A percentile compares a stretch with the other conserved stretches of the same genome.
Evolutionary conservation across 805 yeast genomes (phyloP).

Genomic region (Candida orba): DNA sequence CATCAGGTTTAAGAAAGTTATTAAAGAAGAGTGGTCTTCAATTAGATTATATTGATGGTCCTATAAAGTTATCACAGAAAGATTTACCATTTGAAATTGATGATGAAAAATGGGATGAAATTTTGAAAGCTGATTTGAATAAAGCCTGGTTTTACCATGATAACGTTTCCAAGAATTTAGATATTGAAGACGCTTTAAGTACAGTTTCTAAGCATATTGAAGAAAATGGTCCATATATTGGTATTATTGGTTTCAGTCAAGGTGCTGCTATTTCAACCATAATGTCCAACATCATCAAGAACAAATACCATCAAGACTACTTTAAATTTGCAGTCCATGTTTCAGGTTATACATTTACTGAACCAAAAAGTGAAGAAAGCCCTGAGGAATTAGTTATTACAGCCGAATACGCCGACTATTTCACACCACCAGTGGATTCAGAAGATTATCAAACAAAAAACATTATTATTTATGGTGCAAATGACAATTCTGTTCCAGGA

Average conservation of each 20-base stretch:
- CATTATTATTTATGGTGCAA: conserved; percentile 79
- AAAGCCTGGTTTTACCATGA: conserved; percentile 74
- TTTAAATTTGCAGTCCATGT: conserved; percentile 72
- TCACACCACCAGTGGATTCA: conserved; percentile 24
- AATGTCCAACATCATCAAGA: conserved; percentile 50
- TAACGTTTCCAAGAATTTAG: conserved; percentile 38
- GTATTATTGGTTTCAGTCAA: conserved; percentile 87
- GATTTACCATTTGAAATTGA: conserved; percentile 71
- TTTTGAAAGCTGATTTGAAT: conserved; percentile 38
- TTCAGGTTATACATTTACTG: conserved; percentile 55
- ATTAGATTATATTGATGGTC: conserved; percentile 74
- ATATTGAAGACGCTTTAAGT: conserved; percentile 44
- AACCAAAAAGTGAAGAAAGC: conserved; percentile 24
- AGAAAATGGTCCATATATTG: conserved; percentile 76
- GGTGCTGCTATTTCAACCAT: conserved; percentile 87
- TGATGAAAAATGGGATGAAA: conserved; percentile 42
- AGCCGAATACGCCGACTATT: conserved; percentile 26
- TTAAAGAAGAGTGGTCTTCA: conserved; percentile 59
- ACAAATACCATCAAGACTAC: conserved; percentile 24
- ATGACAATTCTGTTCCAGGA: conserved; percentile 79
- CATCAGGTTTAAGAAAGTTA: conserved; percentile 81
- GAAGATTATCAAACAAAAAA: conserved; percentile 32
- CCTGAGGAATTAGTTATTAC: conserved; percentile 30
- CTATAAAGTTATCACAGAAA: conserved; percentile 52
- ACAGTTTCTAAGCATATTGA: conserved; percentile 43